phyloP scores from a whole-genome alignment of 2,329 filamentous ascomycete genomes.

The Paracamarosporium sp. region DNA sequence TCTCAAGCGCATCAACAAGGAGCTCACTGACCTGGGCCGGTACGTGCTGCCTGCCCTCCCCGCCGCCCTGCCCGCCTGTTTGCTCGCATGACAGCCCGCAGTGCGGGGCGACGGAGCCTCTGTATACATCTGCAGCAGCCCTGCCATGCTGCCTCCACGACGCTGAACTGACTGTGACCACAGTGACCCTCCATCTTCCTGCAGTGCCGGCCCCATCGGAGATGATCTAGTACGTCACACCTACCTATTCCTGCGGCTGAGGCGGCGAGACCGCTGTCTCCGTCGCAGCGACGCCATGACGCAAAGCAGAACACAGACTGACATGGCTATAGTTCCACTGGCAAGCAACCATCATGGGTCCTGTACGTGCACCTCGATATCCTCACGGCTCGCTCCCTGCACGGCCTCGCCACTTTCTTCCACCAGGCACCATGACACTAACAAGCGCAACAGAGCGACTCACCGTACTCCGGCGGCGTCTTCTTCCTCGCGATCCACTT shows the following conservation, averaged over 20 bases:
- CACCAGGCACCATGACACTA: slow-evolving; percentile 29
- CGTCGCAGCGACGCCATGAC: slow-evolving; percentile 11
- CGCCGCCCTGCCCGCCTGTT: slow-evolving; percentile 26
- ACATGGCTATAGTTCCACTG: slow-evolving; percentile 82
- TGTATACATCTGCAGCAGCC: slow-evolving; percentile 17
- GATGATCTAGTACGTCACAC: slow-evolving; percentile 88
- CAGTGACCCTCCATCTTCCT: slow-evolving; percentile 97
- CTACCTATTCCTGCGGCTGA: slow-evolving; percentile 36
- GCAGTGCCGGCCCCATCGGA: slow-evolving; percentile 94
- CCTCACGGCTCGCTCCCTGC: not conserved
- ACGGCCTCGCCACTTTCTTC: slow-evolving; percentile 13
- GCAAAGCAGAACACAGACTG: slow-evolving; percentile 37
- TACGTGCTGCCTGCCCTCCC: slow-evolving; percentile 51
- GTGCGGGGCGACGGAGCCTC: slow-evolving; percentile 38
- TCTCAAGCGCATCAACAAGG: slow-evolving; percentile 94
- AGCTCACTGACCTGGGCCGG: slow-evolving; percentile 89
- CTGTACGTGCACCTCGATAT: slow-evolving; percentile 69
- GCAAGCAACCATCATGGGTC: slow-evolving; percentile 99
- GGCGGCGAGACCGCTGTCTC: slow-evolving; percentile 26
- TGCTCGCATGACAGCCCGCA: slow-evolving; percentile 48
- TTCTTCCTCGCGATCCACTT: slow-evolving; percentile 99
- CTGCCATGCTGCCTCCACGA: slow-evolving; percentile 9
- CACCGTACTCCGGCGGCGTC: slow-evolving; percentile 96
- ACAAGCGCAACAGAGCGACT: slow-evolving; percentile 73
- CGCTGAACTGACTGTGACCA: slow-evolving; percentile 40